A percentile compares a stretch with the other conserved stretches of the same genome.
Evolutionary conservation across 1,284 basidiomycete species (phyloP).

Genomic region (Volvariella surrecta): DNA sequence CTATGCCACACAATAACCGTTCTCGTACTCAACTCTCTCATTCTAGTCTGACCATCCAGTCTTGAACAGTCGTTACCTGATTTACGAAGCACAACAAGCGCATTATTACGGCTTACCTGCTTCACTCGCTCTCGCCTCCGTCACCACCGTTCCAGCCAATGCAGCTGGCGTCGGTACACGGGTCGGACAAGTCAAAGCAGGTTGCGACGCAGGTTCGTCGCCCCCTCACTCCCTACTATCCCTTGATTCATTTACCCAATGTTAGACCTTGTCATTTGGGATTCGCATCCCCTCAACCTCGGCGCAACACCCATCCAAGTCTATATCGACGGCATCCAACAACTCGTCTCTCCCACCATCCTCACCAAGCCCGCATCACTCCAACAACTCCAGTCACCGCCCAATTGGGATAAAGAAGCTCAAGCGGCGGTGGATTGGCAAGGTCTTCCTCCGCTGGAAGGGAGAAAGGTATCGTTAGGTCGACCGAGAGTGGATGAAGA

Average conservation of each 20-base stretch:
- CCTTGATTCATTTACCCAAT: background rate
- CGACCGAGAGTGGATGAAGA: background rate
- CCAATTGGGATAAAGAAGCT: slow-evolving; percentile 41
- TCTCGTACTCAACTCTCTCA: background rate
- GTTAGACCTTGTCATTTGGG: slow-evolving; percentile 48
- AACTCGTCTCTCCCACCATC: slow-evolving; percentile 30
- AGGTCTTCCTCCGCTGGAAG: slow-evolving; percentile 48
- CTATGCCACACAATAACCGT: background rate
- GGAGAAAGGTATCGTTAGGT: slow-evolving; percentile 15
- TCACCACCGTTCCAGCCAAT: slow-evolving; percentile 60
- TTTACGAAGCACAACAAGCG: slow-evolving; percentile 71
- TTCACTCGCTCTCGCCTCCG: slow-evolving; percentile 44
- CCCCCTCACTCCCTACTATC: background rate
- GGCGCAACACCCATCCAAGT: slow-evolving; percentile 58
- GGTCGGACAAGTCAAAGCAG: slow-evolving; percentile 41
- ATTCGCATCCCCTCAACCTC: slow-evolving; percentile 57
- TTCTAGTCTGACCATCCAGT: slow-evolving; percentile 49
- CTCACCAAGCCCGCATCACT: slow-evolving; percentile 35
- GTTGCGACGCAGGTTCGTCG: slow-evolving; percentile 35
- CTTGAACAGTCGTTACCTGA: slow-evolving; percentile 57
- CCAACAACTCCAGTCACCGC: slow-evolving; percentile 24
- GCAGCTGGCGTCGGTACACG: slow-evolving; percentile 63
- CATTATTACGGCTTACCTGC: slow-evolving; percentile 52
- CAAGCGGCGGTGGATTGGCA: slow-evolving; percentile 37
- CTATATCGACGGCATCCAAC: slow-evolving; percentile 54